Percentiles rank a stretch among this genome's conserved stretches.
Evolutionary conservation across 2,329 filamentous ascomycete genomes (phyloP).

Genomic region (Fusarium chlamydosporum): DNA sequence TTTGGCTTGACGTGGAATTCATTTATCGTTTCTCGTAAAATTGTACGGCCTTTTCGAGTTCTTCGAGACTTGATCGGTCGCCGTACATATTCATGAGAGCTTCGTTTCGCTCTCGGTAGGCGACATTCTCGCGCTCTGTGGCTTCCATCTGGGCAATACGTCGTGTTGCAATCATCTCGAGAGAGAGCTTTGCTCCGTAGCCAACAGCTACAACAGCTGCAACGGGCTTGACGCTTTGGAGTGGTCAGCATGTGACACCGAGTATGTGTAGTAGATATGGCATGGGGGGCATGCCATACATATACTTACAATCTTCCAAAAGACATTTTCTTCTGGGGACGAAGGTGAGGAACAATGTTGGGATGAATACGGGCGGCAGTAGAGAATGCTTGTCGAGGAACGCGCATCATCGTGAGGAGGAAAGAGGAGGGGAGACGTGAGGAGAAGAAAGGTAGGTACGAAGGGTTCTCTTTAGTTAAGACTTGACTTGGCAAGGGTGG

Average conservation of each 20-base stretch:
- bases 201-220: slow-evolving; percentile 53
- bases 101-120: slow-evolving; percentile 57
- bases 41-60: slow-evolving; percentile 63
- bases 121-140: slow-evolving; percentile 55
- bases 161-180: slow-evolving; percentile 50
- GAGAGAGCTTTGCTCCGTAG: slow-evolving; percentile 55
- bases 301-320: slow-evolving; percentile 45
- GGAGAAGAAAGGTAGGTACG: slow-evolving; percentile 10
- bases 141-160: slow-evolving; percentile 51
- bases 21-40: slow-evolving; percentile 60
- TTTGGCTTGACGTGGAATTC: slow-evolving; percentile 7
- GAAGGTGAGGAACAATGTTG: slow-evolving; percentile 51
- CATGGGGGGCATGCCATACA: too few species aligned
- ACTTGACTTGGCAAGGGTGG: slow-evolving; percentile 40
- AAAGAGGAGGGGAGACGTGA: slow-evolving; percentile 9
- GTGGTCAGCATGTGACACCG: slow-evolving; percentile 22
- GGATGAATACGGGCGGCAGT: slow-evolving; percentile 50
- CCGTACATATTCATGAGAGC: slow-evolving; percentile 66
- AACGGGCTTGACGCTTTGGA: slow-evolving; percentile 53
- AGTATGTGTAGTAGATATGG: not conserved
- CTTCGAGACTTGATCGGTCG: slow-evolving; percentile 63
- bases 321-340: slow-evolving; percentile 47
- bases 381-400: slow-evolving; percentile 49
- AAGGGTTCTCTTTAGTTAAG: slow-evolving; percentile 22
- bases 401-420: slow-evolving; percentile 47